phyloP scores from a whole-genome alignment of 345 rosid species.

The Boechera stricta region DNA sequence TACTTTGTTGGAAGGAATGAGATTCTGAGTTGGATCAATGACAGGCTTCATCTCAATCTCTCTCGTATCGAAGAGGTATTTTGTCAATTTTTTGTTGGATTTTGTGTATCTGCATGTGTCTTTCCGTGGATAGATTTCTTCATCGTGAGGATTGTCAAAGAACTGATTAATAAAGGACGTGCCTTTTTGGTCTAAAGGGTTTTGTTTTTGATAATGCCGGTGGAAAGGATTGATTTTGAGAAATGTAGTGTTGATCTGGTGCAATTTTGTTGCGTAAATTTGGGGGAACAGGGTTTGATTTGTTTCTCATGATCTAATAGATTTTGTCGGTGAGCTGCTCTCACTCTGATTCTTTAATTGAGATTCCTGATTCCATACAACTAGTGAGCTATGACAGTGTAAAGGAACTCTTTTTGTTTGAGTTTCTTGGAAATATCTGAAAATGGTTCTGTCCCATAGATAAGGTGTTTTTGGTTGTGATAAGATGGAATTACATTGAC shows the following conservation, averaged over 20 bases:
- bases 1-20: slow-evolving; percentile 98
- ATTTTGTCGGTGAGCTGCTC: slow-evolving; percentile 29
- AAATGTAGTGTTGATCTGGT: slow-evolving; percentile 33
- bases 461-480: not conserved
- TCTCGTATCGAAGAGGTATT: slow-evolving; percentile 85
- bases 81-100: not conserved
- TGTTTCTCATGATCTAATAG: slow-evolving; percentile 9
- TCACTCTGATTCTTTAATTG: not conserved
- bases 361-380: not conserved
- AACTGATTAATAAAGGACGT: slow-evolving; percentile 12
- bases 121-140: not conserved
- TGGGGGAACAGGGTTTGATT: slow-evolving; percentile 22
- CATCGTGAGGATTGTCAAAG: not conserved
- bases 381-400: not conserved
- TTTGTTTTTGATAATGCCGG: slow-evolving; percentile 34
- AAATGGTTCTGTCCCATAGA: not conserved
- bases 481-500: slow-evolving; percentile 14
- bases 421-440: not conserved
- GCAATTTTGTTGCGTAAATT: not conserved
- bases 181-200: not conserved
- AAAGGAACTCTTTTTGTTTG: not conserved
- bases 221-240: slow-evolving; percentile 24
- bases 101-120: slow-evolving; percentile 28
- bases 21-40: slow-evolving; percentile 91
- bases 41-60: slow-evolving; percentile 86